Base-by-base conservation (phyloP, 306 rosid genomes). In the Lotus japonicus region DNA sequence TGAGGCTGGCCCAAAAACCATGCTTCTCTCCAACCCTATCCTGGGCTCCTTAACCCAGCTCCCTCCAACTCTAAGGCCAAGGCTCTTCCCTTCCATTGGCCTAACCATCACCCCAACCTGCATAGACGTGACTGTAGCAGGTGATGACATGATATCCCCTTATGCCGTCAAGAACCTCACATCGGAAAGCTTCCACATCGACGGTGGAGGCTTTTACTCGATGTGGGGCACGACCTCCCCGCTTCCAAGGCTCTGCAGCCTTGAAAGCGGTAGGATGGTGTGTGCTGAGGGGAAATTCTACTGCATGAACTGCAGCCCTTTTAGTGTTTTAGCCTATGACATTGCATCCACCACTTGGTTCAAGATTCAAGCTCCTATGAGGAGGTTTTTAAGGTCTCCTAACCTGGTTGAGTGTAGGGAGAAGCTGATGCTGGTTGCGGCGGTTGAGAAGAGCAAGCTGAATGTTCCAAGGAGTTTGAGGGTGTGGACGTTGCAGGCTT, bases 141-240 rank as follows among this genome's bases (percentile, higher is more conserved):
- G 99, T 0, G 99, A 95, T 52, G 99, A 95, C 79, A 76, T 95
- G 88, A 95, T 90, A 14, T 90, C 99, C 6, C 99, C 97, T 0
- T 90, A 84, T 44, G 99, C 97, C 1, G 99, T 95, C 0, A 95
- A 90, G 58, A 95, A 88, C 72, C 49, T 95, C 3, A 88, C 92
- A 0, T 88, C 97, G 1, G 97, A 95, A 58, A 87, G 81, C 76
- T 90, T 95, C 39, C 97, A 95, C 45, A 83, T 95, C 0, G 99
- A 95, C 48, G 86, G 77, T 9, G 79, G 95, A 9, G 99, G 99
- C 28, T 87, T 84, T 62, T 95, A 83, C 42, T 95, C 97, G 17
- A 44, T 90, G 2, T 95, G 99, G 99, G 96, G 89, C 0, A 87
- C 89, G 0, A 81, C 76, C 7, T 88, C 98, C 3, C 49, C 88